Base-by-base conservation (phyloP, 2,329 filamentous ascomycete genomes). In the Paecilomyces sp. region DNA sequence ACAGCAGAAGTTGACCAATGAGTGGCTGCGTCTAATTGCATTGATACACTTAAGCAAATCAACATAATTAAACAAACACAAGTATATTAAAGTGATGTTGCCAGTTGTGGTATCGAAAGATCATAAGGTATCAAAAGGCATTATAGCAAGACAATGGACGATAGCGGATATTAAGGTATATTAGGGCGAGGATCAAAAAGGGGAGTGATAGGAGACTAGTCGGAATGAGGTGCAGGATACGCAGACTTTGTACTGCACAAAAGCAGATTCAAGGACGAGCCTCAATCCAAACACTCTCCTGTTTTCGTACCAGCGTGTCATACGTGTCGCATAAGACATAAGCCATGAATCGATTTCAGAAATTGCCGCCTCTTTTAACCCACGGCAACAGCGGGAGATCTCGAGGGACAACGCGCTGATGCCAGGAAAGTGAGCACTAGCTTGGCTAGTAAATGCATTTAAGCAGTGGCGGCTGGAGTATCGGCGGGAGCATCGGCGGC, bases 401-500 rank as follows among this genome's bases (percentile, higher is more conserved):
- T 8, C 18, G n/a, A 18, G 15, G 18, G n/a, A 18, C 15, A 4
- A 18, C n/a, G n/a, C 41, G 41, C n/a, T 8, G 41, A 22, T 22
- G 13, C 15, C 36, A 18, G 36, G 36, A 2, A 47, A 47, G 41
- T 47, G 7, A 15, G 7, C 15, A 22, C 41, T 18, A 47, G n/a
- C 41, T 3, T 18, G 1, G 41, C 41, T 22, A 18, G 41, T 8
- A 9, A 24, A 30, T 11, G 11, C 22, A 4, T 53, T 53, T 30
- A 53, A 6, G 24, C 51, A 15, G 51, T 28, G 51, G 58, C n/a
- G 12, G 62, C 64, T 28, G 60, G 41, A 30, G 62, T 62, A 9
- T 62, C 63, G 60, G 73, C 72, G 61, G 73, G 41, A 30, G 62
- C 63, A 9, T 62, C 63, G 60, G 73, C 72, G 61, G 73, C 71